Evolutionary conservation across 1,139 yeast genomes (phyloP).

Genomic region (Saccharomyces hybrid): DNA sequence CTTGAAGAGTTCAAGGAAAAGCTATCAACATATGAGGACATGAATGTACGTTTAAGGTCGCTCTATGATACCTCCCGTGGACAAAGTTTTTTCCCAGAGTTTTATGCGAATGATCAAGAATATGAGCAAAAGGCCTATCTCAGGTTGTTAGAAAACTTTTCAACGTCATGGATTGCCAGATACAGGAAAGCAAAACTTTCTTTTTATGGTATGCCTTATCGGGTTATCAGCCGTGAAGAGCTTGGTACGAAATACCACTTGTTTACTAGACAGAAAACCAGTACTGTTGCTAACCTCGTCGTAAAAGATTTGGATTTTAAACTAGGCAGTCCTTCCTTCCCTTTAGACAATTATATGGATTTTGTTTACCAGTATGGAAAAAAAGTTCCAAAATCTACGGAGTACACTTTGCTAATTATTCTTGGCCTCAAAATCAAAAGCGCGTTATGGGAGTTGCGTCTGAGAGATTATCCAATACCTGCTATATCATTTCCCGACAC

Average conservation of each 20-base stretch:
- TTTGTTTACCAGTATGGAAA: constrained; percentile 69
- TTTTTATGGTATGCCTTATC: constrained; percentile 33
- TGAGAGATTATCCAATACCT: constrained; percentile 57
- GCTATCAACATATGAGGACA: constrained; percentile 2
- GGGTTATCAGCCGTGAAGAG: constrained; percentile 12
- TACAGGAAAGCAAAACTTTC: constrained; percentile 40
- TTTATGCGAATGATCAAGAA: not conserved
- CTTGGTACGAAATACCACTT: constrained; percentile 16
- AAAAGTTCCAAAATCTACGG: constrained; percentile 60
- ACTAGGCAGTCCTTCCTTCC: constrained; percentile 49
- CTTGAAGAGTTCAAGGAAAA: constrained; percentile 43
- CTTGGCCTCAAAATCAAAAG: constrained; percentile 36
- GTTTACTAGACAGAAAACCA: constrained; percentile 17
- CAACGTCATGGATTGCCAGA: constrained; percentile 51
- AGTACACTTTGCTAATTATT: constrained; percentile 60
- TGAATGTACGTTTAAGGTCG: not conserved
- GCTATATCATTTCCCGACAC: constrained; percentile 36
- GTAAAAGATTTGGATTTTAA: constrained; percentile 46
- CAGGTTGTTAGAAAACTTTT: constrained; percentile 36
- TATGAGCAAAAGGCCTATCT: constrained; percentile 9
- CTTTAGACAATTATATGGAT: constrained; percentile 41
- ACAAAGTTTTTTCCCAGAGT: not conserved
- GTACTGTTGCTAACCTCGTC: constrained; percentile 24
- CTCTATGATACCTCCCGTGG: not conserved
- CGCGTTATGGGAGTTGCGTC: constrained; percentile 44